Evolutionary conservation across 805 yeast species (phyloP), one percentile per base, ranked within the genome.

Genomic region (Candida pini): DNA sequence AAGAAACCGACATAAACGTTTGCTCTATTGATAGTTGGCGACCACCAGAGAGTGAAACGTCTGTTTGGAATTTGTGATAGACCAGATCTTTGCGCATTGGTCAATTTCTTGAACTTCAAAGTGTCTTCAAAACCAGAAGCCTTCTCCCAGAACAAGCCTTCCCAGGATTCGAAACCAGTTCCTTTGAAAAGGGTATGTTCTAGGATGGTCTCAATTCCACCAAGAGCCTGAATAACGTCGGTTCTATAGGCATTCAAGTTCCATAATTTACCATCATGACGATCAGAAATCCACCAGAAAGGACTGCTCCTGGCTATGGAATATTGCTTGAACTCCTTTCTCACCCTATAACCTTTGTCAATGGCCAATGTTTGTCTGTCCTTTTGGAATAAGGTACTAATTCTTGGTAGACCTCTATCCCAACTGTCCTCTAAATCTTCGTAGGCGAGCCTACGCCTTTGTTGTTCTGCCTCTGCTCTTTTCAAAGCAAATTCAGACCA

Each of bases 1-100:
- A 89, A 68, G 64, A 92, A 92, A 18, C 99, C 99, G 38, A 92
- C 97, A 54, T 92, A 92, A 18, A 92, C 97, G 53, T 92, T 92
- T 5, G 98, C 98, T 44, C 99, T 74, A 53, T 92, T 92, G 49
- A 92, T 92, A 0, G 99, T 92, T 5, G 99, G 99, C 0, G 97
- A 88, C 99, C 99, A 92, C 99, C 99, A 92, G 20, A 92, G 64
- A 0, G 98, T 92, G 55, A 92, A 92, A 30, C 99, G 73, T 56
- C 99, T 80, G 55, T 92, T 92, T 3, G 99, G 99, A 51, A 92
- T 90, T 63, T 92, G 99, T 53, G 94, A 85, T 45, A 92, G 71
- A 55, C 99, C 99, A 4, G 96, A 81, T 51, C 98, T 70, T 66
- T 92, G 99, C 1, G 99, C 99, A 60, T 90, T 90, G 1, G 99